A percentile compares a stretch with the other conserved stretches of the same genome.
Conservation (phyloP, 495 filamentous ascomycete species). For the Penicillium desertorum region DNA sequence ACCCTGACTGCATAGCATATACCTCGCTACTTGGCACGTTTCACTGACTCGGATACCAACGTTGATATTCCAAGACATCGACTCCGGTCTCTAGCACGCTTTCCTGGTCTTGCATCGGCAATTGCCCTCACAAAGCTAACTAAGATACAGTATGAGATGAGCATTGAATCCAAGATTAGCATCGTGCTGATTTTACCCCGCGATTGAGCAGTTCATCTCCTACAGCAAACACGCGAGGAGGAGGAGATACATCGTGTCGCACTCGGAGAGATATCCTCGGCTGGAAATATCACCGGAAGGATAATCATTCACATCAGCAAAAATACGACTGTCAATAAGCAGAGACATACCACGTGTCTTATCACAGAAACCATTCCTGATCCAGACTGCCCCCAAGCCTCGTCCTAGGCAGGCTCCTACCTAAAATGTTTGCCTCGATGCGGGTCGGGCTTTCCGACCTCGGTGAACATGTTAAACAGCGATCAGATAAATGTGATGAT, state of each 20-base stretch:
- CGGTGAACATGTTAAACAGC: conserved; percentile 1
- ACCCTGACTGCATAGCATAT: not conserved
- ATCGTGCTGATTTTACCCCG: conserved; percentile 1
- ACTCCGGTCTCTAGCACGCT: conserved; percentile 12
- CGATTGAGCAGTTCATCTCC: not conserved
- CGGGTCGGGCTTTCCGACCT: not conserved
- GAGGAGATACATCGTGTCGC: not conserved
- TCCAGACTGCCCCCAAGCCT: not conserved
- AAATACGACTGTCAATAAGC: not conserved
- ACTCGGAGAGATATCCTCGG: not conserved
- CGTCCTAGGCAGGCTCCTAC: not conserved
- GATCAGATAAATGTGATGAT: not conserved
- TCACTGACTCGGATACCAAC: conserved; percentile 2
- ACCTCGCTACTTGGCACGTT: conserved; percentile 6
- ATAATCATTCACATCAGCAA: not conserved
- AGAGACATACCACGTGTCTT: not conserved
- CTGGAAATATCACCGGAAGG: not conserved
- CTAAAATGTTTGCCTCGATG: not conserved
- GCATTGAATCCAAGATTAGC: not conserved
- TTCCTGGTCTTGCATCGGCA: not conserved
- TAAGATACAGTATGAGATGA: not conserved
- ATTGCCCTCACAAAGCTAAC: not conserved
- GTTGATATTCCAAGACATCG: conserved; percentile 8
- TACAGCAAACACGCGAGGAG: not conserved
- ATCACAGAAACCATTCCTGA: not conserved